Evolutionary conservation across 768 basidiomycete genomes (phyloP).

Genomic region (Amanita inopinata): DNA sequence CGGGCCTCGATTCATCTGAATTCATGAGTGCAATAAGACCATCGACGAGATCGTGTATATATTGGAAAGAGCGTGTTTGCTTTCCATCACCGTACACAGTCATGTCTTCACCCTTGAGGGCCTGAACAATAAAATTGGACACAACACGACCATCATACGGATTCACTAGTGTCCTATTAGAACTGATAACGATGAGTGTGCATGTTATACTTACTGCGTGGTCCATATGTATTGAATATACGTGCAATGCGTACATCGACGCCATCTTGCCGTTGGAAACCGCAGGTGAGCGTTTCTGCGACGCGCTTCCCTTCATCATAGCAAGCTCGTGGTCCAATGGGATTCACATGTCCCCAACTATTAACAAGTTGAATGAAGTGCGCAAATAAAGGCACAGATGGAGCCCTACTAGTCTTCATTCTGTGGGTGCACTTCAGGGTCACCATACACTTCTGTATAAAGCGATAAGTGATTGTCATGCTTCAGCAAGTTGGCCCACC

Average conservation of each 20-base stretch:
- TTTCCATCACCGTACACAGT: slow-evolving; percentile 93
- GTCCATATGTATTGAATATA: slow-evolving; percentile 97
- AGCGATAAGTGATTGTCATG: slow-evolving; percentile 9
- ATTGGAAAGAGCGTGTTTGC: slow-evolving; percentile 95
- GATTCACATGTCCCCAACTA: slow-evolving; percentile 98
- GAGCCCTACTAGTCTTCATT: slow-evolving; percentile 80
- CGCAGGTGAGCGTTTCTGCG: slow-evolving; percentile 95
- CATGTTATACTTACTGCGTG: slow-evolving; percentile 47
- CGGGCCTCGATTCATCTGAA: slow-evolving; percentile 84
- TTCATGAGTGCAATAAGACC: slow-evolving; percentile 94
- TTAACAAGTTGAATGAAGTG: slow-evolving; percentile 13
- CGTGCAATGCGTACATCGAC: slow-evolving; percentile 96
- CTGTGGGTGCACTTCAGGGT: slow-evolving; percentile 97
- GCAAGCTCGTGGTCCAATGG: slow-evolving; percentile 96
- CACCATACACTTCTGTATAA: slow-evolving; percentile 85
- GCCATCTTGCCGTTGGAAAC: slow-evolving; percentile 88
- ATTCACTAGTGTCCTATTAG: slow-evolving; percentile 54
- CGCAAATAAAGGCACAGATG: slow-evolving; percentile 1
- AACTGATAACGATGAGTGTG: no score
- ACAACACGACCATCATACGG: slow-evolving; percentile 96
- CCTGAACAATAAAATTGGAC: slow-evolving; percentile 98
- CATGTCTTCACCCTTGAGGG: slow-evolving; percentile 92
- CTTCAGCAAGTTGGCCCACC: slow-evolving; percentile 36
- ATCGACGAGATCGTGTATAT: slow-evolving; percentile 95
- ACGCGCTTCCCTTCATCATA: slow-evolving; percentile 99